Percentiles rank a stretch among this genome's conserved stretches.
Conservation (phyloP, 1,139 yeast genomes). For the Candida tetrigidarum region DNA sequence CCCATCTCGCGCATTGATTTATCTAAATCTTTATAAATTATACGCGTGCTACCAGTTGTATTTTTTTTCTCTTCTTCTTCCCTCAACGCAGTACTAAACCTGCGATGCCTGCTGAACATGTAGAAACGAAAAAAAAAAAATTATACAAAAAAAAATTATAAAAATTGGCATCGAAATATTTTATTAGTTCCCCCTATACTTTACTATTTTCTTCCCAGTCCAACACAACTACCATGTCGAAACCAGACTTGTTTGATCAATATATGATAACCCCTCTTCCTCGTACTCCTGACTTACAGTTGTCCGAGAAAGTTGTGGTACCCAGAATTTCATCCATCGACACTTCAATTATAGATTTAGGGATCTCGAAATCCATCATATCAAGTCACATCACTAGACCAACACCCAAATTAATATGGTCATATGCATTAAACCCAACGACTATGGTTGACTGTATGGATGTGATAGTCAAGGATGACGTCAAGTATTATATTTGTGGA, state of each 20-base stretch:
- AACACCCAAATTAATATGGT: conserved; percentile 78
- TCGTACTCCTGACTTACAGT: conserved; percentile 39
- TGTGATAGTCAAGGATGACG: conserved; percentile 23
- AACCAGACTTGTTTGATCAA: conserved; percentile 16
- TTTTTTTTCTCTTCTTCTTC: not conserved
- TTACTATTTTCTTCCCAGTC: no score
- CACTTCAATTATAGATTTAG: conserved; percentile 52
- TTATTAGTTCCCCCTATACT: no score
- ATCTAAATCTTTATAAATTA: not conserved
- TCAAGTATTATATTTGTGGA: conserved; percentile 43
- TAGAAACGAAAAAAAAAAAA: not conserved
- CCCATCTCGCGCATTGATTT: no score
- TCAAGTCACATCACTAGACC: conserved; percentile 77
- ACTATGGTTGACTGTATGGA: conserved; percentile 51
- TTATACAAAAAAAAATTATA: not conserved
- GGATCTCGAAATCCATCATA: conserved; percentile 77
- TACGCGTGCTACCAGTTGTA: not conserved
- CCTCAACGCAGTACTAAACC: not conserved
- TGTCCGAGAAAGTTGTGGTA: conserved; percentile 35
- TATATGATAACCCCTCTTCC: conserved; percentile 47
- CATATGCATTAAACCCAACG: conserved; percentile 70
- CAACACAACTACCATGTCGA: conserved; percentile 9
- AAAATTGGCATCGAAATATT: not conserved
- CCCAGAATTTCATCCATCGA: conserved; percentile 30
- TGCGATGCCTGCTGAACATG: not conserved